Percentiles rank a stretch among this genome's conserved stretches.
These are phyloP conservation scores for Incumbomyces delicatus DNA, from an alignment of 2,329 filamentous ascomycete genomes.

Conservation along the genomic window DNA sequence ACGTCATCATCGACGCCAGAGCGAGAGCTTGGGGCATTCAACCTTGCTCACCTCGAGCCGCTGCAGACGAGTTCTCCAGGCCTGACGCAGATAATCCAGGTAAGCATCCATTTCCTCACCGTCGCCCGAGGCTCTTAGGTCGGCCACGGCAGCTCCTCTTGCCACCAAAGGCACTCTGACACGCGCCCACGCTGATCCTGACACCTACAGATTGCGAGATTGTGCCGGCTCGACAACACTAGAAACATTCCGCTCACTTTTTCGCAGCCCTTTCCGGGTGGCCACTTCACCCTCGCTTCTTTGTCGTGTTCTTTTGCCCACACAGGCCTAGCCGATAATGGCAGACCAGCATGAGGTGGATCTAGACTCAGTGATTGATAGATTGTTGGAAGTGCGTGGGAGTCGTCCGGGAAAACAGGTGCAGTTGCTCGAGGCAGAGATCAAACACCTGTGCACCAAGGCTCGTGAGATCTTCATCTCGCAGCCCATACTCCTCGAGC, in stretches of 20 bases:
- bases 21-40: not conserved
- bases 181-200: too few relatives aligned
- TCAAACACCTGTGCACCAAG: constrained; percentile 95
- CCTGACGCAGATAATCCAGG: not conserved
- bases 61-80: not conserved
- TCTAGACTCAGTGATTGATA: constrained; percentile 98
- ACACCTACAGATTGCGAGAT: not conserved
- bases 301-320: constrained; percentile 13
- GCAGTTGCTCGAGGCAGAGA: constrained; percentile 90
- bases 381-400: constrained; percentile 92
- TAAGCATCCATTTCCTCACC: constrained; percentile 6
- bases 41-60: constrained; percentile 1
- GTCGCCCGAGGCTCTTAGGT: not conserved
- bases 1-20: not conserved
- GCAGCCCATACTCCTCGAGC: constrained; percentile 92
- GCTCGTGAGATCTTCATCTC: constrained; percentile 99
- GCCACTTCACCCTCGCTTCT: constrained; percentile 11
- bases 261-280: constrained; percentile 17
- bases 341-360: constrained; percentile 83
- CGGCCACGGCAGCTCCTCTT: not conserved
- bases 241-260: not conserved
- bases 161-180: not conserved
- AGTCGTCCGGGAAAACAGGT: constrained; percentile 98
- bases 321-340: constrained; percentile 42
- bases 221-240: not conserved